These are phyloP conservation scores for Inonotus hispidus DNA, from an alignment of 1,284 basidiomycete species.

Conservation along the genomic window DNA sequence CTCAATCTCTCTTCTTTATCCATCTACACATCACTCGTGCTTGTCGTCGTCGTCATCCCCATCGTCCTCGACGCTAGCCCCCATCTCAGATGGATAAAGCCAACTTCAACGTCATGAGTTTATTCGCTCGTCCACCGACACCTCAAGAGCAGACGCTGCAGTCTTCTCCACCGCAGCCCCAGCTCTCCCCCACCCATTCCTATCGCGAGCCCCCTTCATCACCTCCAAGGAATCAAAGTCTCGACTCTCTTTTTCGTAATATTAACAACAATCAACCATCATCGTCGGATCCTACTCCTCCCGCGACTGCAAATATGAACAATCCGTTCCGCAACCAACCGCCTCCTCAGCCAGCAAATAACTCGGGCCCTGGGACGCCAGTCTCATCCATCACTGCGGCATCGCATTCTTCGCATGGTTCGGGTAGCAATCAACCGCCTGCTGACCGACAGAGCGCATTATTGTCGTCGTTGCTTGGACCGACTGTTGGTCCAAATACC, in stretches of 20 bases:
- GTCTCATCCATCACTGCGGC: constrained; percentile 47
- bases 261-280: constrained; percentile 29
- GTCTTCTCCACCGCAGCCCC: constrained; percentile 29
- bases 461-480: constrained; percentile 58
- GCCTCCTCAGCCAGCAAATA: constrained; percentile 30
- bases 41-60: not conserved
- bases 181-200: constrained; percentile 31
- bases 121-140: constrained; percentile 55
- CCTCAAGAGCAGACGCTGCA: constrained; percentile 33
- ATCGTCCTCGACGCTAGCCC: constrained; percentile 19
- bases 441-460: constrained; percentile 67
- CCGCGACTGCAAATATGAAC: constrained; percentile 25
- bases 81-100: constrained; percentile 31
- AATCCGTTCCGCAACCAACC: constrained; percentile 31
- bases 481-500: constrained; percentile 31
- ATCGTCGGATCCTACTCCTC: constrained; percentile 31
- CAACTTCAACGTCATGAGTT: constrained; percentile 36
- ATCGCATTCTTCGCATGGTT: constrained; percentile 36
- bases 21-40: constrained; percentile 8
- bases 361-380: constrained; percentile 51
- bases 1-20: not conserved
- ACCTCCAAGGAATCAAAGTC: constrained; percentile 37
- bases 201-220: constrained; percentile 31
- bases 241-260: constrained; percentile 56
- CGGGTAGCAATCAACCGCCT: constrained; percentile 39